A percentile compares a stretch with the other conserved stretches of the same genome.
phyloP scores from a whole-genome alignment of 108 stramenopile genomes.

The Epipyxis sp. region DNA sequence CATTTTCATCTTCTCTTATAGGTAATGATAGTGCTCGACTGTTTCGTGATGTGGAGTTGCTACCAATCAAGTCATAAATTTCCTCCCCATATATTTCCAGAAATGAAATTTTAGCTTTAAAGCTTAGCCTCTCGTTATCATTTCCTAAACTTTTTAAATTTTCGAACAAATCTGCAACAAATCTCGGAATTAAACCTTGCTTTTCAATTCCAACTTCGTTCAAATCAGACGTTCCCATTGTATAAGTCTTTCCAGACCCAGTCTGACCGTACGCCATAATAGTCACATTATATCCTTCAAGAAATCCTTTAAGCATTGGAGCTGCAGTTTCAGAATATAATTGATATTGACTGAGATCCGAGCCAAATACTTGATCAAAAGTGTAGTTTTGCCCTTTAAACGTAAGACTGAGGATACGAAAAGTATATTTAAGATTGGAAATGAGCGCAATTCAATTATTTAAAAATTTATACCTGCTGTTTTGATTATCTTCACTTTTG shows the following conservation, averaged over 20 bases:
- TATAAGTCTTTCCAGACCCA: slow-evolving; percentile 75
- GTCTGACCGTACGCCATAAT: slow-evolving; percentile 85
- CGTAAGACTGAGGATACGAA: slow-evolving; percentile 45
- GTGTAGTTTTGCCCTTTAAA: slow-evolving; percentile 36
- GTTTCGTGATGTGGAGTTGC: slow-evolving; percentile 11
- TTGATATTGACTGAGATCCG: slow-evolving; percentile 44
- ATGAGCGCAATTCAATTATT: not conserved
- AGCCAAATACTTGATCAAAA: slow-evolving; percentile 51
- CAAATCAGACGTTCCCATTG: slow-evolving; percentile 59
- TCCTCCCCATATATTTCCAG: slow-evolving; percentile 62
- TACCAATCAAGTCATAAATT: slow-evolving; percentile 59
- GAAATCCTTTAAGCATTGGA: slow-evolving; percentile 65
- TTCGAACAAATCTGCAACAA: slow-evolving; percentile 77
- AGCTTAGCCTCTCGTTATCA: slow-evolving; percentile 38
- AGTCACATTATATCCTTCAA: slow-evolving; percentile 83
- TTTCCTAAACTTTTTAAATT: slow-evolving; percentile 39
- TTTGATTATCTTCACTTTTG: not conserved
- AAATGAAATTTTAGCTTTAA: slow-evolving; percentile 46
- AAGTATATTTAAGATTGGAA: not conserved
- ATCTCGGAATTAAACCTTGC: slow-evolving; percentile 75
- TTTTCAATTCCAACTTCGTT: not conserved
- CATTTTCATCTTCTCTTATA: slow-evolving; percentile 10
- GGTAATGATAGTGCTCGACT: slow-evolving; percentile 37
- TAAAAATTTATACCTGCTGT: too few species aligned
- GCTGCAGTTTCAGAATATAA: slow-evolving; percentile 66